Evolutionary conservation across 768 basidiomycete genomes (phyloP).

Genomic region (Trametes cinnabarina): DNA sequence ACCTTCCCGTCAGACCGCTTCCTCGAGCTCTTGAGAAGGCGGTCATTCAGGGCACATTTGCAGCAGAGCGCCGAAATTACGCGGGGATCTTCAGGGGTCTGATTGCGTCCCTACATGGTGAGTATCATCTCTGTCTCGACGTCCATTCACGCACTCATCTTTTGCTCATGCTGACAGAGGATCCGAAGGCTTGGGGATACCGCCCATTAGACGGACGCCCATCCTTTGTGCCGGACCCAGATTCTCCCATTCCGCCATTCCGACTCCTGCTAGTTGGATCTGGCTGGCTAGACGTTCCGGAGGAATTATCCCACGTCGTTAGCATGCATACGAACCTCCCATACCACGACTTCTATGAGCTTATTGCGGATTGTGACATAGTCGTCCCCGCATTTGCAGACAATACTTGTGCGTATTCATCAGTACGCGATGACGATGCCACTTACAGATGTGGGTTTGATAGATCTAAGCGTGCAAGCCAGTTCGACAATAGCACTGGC

Average conservation of each 20-base stretch:
- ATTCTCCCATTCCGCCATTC: constrained; percentile 25
- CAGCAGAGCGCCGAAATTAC: constrained; percentile 37
- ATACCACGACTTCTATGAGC: constrained; percentile 38
- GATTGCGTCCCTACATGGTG: constrained; percentile 33
- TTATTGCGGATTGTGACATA: constrained; percentile 40
- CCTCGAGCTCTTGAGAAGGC: constrained; percentile 35
- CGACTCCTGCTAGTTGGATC: constrained; percentile 36
- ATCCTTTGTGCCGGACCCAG: constrained; percentile 27
- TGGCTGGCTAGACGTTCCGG: constrained; percentile 34
- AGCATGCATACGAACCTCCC: constrained; percentile 33
- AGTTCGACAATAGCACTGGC: constrained; percentile 43
- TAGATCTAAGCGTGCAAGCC: constrained; percentile 38
- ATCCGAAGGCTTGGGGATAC: constrained; percentile 39
- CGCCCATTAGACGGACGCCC: constrained; percentile 26
- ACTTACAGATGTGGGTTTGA: neutral
- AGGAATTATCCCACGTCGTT: constrained; percentile 39
- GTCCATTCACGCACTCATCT: neutral
- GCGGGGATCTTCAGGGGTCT: constrained; percentile 35
- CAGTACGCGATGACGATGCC: neutral
- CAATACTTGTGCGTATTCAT: constrained; percentile 26
- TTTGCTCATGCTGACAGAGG: constrained; percentile 24
- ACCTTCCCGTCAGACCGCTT: constrained; percentile 24
- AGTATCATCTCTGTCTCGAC: neutral
- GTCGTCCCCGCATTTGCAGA: constrained; percentile 42
- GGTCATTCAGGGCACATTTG: constrained; percentile 42